phyloP scores from a whole-genome alignment of 768 basidiomycete genomes.

The Trametes gibbosa region DNA sequence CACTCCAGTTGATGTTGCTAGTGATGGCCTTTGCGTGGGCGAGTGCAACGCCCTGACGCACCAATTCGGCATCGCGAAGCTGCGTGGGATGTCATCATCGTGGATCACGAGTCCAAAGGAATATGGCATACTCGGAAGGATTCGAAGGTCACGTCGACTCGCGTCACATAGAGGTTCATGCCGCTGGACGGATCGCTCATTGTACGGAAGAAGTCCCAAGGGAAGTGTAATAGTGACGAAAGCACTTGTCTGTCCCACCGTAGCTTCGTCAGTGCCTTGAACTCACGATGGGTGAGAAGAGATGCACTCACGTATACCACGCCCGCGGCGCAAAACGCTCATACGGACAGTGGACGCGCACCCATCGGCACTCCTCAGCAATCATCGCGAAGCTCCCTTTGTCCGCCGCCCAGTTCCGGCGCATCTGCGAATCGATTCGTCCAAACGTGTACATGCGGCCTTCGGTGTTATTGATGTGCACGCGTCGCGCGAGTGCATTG shows the following conservation, averaged over 20 bases:
- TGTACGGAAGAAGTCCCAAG: slow-evolving; percentile 29
- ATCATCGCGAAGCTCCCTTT: slow-evolving; percentile 41
- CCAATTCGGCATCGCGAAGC: slow-evolving; percentile 42
- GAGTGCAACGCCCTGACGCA: slow-evolving; percentile 30
- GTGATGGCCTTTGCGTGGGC: slow-evolving; percentile 18
- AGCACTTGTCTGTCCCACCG: slow-evolving; percentile 23
- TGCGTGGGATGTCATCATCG: neutral
- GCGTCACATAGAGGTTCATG: slow-evolving; percentile 36
- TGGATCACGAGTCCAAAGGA: neutral
- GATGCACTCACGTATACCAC: slow-evolving; percentile 16
- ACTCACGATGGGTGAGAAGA: neutral
- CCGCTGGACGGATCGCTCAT: slow-evolving; percentile 32
- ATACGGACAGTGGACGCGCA: slow-evolving; percentile 28
- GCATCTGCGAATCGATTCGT: slow-evolving; percentile 36
- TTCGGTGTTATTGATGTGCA: slow-evolving; percentile 36
- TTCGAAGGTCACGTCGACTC: slow-evolving; percentile 41
- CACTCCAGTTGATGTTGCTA: slow-evolving; percentile 21
- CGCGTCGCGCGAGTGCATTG: slow-evolving; percentile 30
- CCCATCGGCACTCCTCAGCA: slow-evolving; percentile 38
- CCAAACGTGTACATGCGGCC: slow-evolving; percentile 42
- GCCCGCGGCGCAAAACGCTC: slow-evolving; percentile 15
- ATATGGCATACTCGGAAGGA: slow-evolving; percentile 32
- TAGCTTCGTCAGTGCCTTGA: neutral
- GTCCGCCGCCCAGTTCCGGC: slow-evolving; percentile 37
- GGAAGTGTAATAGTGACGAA: slow-evolving; percentile 28